Base-by-base conservation (phyloP, 176 grass and related monocot genomes). In the Sorghum bicolor region DNA sequence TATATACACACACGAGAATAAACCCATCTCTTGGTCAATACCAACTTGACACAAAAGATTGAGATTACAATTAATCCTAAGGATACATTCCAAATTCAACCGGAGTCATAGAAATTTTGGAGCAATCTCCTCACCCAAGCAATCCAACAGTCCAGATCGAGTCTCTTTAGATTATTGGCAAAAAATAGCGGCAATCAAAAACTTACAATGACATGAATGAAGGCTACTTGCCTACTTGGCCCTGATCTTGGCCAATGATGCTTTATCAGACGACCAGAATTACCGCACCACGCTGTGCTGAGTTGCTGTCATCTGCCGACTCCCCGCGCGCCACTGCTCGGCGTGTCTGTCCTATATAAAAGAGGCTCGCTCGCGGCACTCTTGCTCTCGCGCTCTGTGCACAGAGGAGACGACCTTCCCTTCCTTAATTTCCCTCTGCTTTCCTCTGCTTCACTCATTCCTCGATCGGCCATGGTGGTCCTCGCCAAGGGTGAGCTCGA, bases 401-500 rank as follows among this genome's bases (percentile, higher is more conserved):
- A 44, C 13, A 60, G 0, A 36, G 0, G 32, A 33, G 32, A 57
- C 53, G 20, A 55, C n/a, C 44, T 48, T 17, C 45, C 45, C 15
- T 17, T 17, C 45, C 47, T 13, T 36, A 6, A n/a, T n/a, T 6
- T 36, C 34, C 20, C n/a, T 39, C 66, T 70, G 22, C 22, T 78
- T 71, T 44, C 13, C 79, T 86, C 85, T 88, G 79, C 50, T 58
- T 1, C 52, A 34, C 6, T 36, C 34, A 55, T 58, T 37, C 24
- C 58, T 28, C 58, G 25, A 28, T 28, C 62, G 33, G 48, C 63
- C 79, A 94, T 93, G 90, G 90, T 97, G 71, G 86, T 94, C 15
- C 80, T 97, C 24, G 87, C 65, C 6, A 91, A 84, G 58, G 88
- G 87, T 43, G 90, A 90, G 75, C 87, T 92, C 0, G 92, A 84